Evolutionary conservation across 1,284 basidiomycete genomes (phyloP), one percentile per base, ranked within the genome.

Genomic region (Pseudozyma hubeiensis): DNA sequence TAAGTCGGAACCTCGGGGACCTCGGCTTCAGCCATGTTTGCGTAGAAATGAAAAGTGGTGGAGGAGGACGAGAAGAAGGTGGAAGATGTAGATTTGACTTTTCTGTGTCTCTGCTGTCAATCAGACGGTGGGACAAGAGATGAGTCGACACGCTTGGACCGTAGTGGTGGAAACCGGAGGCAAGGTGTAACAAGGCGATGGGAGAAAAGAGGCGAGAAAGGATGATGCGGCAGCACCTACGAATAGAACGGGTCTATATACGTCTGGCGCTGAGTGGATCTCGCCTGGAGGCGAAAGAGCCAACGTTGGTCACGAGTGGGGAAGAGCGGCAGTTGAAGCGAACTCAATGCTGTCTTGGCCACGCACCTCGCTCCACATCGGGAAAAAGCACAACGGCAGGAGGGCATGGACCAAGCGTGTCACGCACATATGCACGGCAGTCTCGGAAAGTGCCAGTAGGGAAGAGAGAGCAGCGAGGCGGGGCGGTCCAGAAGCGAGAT

Each of bases 1-100:
- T 59, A 73, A n/a, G 56, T 47, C 14, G 51, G 50, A 37, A 73
- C 68, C 49, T 81, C 77, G 61, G 71, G 63, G 14, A 66, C 63
- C 8, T 74, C 70, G 29, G 70, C 70, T 57, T 73, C 62, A 49
- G 66, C 58, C 71, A 74, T 74, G 34, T 44, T 34, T 24, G 24
- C 24, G 24, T 24, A 24, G 48, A 29, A 29, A 24, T 13, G 40
- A 13, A 30, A 43, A 29, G n/a, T 19, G 29, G 34, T 49, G 60
- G 2, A 5, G 45, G 39, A 17, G 16, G 37, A 30, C 4, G 13
- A 31, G 11, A 17, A 11, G 24, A 50, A 31, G 31, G 24, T n/a
- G 9, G 35, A 39, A 13, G 4, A 33, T 17, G 45, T 13, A 17
- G 34, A 40, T 14, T n/a, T 24, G 39, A 35, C 43, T 43, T 46